phyloP scores from a whole-genome alignment of 1,284 basidiomycete species.

The Marasmius tenuissimus region DNA sequence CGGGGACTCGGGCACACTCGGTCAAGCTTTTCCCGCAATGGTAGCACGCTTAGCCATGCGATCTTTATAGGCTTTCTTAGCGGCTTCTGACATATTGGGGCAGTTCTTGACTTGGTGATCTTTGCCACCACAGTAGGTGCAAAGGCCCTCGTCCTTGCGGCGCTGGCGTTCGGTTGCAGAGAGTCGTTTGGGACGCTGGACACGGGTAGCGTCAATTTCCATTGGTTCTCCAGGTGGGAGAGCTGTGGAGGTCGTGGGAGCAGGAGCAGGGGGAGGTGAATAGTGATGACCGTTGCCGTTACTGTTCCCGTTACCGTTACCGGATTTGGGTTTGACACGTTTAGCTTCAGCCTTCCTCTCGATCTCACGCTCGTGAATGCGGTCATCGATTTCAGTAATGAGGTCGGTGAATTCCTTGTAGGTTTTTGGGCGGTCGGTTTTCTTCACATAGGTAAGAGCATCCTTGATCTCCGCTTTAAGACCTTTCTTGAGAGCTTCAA shows the following conservation, averaged over 20 bases:
- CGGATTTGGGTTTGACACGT: too few relatives aligned
- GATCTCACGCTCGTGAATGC: not conserved
- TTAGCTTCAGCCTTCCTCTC: too few relatives aligned
- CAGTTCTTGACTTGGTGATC: not conserved
- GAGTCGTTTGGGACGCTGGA: too few relatives aligned
- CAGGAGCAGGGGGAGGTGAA: too few relatives aligned
- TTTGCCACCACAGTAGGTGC: not conserved
- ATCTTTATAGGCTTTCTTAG: not conserved
- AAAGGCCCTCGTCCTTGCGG: not conserved
- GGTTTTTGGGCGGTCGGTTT: not conserved
- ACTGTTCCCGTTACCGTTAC: not conserved
- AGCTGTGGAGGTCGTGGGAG: not conserved
- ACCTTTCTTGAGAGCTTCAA: too few relatives aligned
- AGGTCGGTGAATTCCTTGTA: too few relatives aligned
- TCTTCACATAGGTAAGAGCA: not conserved
- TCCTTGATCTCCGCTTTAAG: not conserved
- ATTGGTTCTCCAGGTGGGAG: not conserved
- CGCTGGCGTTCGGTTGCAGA: not conserved
- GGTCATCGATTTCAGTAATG: not conserved
- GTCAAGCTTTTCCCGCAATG: constrained; percentile 10
- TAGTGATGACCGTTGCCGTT: not conserved
- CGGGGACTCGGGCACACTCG: constrained; percentile 4
- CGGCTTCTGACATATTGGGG: not conserved
- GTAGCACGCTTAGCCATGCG: not conserved
- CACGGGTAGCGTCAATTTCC: not conserved